These are phyloP conservation scores for Panellus pusillus DNA, from an alignment of 768 basidiomycete species.

Conservation along the genomic window DNA sequence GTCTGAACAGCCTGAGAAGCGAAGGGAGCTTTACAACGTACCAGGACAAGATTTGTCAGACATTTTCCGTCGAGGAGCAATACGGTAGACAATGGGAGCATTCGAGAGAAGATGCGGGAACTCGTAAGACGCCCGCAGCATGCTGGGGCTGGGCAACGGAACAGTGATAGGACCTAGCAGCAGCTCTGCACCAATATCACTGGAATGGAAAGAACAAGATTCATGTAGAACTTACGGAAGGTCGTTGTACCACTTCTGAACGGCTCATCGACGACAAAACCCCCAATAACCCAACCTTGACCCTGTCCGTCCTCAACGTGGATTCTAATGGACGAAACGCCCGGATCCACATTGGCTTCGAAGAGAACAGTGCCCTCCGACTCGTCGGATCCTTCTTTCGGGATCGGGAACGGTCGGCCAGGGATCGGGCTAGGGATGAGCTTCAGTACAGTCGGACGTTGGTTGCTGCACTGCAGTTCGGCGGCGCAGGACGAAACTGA, in stretches of 20 bases:
- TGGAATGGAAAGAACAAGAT: slow-evolving; percentile 1
- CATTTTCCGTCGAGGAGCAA: slow-evolving; percentile 35
- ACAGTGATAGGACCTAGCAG: slow-evolving; percentile 38
- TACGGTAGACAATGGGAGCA: slow-evolving; percentile 64
- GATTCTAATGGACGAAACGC: slow-evolving; percentile 42
- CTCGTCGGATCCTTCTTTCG: slow-evolving; percentile 70
- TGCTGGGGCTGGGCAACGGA: slow-evolving; percentile 29
- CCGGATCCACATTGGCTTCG: slow-evolving; percentile 44
- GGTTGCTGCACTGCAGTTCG: slow-evolving; percentile 33
- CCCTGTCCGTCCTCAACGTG: slow-evolving; percentile 49
- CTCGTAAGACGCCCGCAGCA: slow-evolving; percentile 42
- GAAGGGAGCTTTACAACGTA: slow-evolving; percentile 19
- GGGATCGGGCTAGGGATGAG: slow-evolving; percentile 63
- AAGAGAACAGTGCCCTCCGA: slow-evolving; percentile 72
- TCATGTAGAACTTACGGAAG: slow-evolving; percentile 42
- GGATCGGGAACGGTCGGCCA: slow-evolving; percentile 59
- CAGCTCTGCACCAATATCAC: slow-evolving; percentile 34
- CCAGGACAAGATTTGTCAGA: slow-evolving; percentile 34
- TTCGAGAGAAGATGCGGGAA: slow-evolving; percentile 60
- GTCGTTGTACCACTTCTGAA: slow-evolving; percentile 35
- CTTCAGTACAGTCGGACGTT: slow-evolving; percentile 50
- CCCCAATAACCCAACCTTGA: slow-evolving; percentile 63
- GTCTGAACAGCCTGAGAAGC: slow-evolving; percentile 7
- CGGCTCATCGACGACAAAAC: slow-evolving; percentile 39
- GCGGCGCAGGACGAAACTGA: slow-evolving; percentile 48